These are phyloP conservation scores for Colletotrichum sp. DNA, from an alignment of 2,329 filamentous ascomycete species.

Conservation along the genomic window DNA sequence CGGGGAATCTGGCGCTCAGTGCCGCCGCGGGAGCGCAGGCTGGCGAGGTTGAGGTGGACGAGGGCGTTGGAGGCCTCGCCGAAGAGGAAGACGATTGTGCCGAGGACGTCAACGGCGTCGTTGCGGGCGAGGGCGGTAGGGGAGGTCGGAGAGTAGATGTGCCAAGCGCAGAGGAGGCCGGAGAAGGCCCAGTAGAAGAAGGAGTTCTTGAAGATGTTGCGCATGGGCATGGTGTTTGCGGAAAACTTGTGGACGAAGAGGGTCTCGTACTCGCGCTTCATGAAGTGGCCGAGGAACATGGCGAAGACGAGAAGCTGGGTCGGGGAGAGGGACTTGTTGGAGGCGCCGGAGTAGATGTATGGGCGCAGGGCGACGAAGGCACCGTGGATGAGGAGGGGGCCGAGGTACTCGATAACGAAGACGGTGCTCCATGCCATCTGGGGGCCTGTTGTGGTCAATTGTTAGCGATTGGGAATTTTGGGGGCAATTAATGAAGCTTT, in stretches of 20 bases:
- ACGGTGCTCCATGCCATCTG: constrained; percentile 94
- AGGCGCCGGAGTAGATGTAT: constrained; percentile 55
- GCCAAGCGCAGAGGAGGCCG: constrained; percentile 82
- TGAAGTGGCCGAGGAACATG: constrained; percentile 82
- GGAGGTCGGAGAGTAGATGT: constrained; percentile 80
- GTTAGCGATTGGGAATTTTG: not conserved
- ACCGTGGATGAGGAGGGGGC: constrained; percentile 87
- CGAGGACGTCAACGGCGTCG: constrained; percentile 65
- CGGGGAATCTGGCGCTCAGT: constrained; percentile 87
- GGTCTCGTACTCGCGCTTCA: constrained; percentile 96
- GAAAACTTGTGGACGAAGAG: constrained; percentile 96
- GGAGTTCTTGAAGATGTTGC: constrained; percentile 94
- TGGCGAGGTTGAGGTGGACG: constrained; percentile 79
- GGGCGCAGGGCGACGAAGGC: constrained; percentile 75
- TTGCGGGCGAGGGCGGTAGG: constrained; percentile 61
- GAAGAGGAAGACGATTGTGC: constrained; percentile 74
- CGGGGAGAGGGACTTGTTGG: constrained; percentile 58
- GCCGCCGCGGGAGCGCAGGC: constrained; percentile 78
- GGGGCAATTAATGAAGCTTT: not conserved
- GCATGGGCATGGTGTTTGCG: constrained; percentile 87
- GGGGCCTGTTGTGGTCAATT: constrained; percentile 59
- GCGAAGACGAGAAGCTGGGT: constrained; percentile 76
- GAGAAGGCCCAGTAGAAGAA: constrained; percentile 91
- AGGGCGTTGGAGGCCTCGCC: constrained; percentile 83
- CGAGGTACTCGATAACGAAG: constrained; percentile 94